Evolutionary conservation across 306 rosid genomes (phyloP), one percentile per base, ranked within the genome.

Genomic region (Medicago arabica): DNA sequence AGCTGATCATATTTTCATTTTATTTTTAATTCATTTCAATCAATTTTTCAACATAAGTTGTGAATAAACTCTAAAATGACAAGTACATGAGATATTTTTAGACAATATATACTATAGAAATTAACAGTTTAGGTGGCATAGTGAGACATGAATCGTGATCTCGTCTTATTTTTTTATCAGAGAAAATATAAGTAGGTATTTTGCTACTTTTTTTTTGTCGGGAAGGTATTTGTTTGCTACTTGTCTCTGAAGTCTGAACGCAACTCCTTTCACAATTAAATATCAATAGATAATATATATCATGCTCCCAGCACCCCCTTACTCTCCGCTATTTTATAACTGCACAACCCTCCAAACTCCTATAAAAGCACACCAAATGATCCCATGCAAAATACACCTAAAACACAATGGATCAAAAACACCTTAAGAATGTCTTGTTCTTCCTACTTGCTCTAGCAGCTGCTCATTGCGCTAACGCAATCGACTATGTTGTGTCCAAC

Each of bases 371-470:
- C 14, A 7, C 10, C 54, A 68, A 9, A 39, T n/a, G 31, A 15
- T 18, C 21, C 9, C 15, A 25, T 13, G 62, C 54, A 58, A 57
- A 67, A 14, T 2, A 14, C 51, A 72, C 15, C 38, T 5, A 15
- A 72, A 28, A 64, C 65, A 51, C 59, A 78, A 79, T 72, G 85
- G 85, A 63, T 67, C 36, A 65, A 53, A 36, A 64, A 54, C n/a
- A 66, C 59, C 61, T 46, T 50, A 70, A 69, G 31, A 46, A n/a
- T 21, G 11, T 71, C 34, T 19, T 87, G 21, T 83, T 72, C 63
- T 73, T 76, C 9, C 15, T 78, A 2, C 28, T 77, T 4, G 57
- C 71, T 50, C 74, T 87, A 34, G 34, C 76, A 19, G 66, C 69
- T 34, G 23, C 76, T 1, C 75, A 53, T 6, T 16, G 51, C 5